These are phyloP conservation scores for Chrysoporthe deuterocubensis DNA, from an alignment of 2,329 filamentous ascomycete species.

Conservation along the genomic window DNA sequence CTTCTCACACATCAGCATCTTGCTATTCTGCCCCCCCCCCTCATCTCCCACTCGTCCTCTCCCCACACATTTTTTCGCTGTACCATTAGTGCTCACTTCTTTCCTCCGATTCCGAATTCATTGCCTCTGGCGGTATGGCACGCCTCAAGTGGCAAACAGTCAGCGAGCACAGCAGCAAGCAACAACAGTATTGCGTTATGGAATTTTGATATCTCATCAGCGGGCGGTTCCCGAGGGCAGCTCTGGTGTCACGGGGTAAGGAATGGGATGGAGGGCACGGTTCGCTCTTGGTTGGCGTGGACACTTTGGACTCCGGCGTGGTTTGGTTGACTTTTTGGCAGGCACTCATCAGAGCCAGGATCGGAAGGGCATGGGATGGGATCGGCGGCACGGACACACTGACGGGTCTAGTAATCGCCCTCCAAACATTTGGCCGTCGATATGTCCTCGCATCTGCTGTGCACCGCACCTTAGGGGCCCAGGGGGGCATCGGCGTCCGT, in stretches of 20 bases:
- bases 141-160: neutral
- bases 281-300: neutral
- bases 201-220: constrained; percentile 4
- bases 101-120: neutral
- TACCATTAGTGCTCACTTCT: constrained; percentile 3
- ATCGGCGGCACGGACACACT: neutral
- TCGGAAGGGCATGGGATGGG: neutral
- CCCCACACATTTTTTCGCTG: constrained; percentile 10
- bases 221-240: neutral
- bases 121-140: neutral
- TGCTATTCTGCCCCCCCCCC: constrained; percentile 10
- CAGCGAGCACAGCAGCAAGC: constrained; percentile 17
- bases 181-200: constrained; percentile 14
- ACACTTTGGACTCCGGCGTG: constrained; percentile 8
- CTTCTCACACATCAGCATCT: constrained; percentile 9
- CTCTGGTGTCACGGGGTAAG: neutral
- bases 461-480: neutral
- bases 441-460: constrained; percentile 2
- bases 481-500: neutral
- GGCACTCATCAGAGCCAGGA: constrained; percentile 3
- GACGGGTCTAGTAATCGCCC: neutral
- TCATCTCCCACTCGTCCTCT: constrained; percentile 16
- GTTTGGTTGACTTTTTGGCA: constrained; percentile 9
- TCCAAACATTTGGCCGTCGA: neutral
- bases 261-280: neutral